Evolutionary conservation across 2,329 filamentous ascomycete species (phyloP).

Genomic region (Metarhizium brunneum): DNA sequence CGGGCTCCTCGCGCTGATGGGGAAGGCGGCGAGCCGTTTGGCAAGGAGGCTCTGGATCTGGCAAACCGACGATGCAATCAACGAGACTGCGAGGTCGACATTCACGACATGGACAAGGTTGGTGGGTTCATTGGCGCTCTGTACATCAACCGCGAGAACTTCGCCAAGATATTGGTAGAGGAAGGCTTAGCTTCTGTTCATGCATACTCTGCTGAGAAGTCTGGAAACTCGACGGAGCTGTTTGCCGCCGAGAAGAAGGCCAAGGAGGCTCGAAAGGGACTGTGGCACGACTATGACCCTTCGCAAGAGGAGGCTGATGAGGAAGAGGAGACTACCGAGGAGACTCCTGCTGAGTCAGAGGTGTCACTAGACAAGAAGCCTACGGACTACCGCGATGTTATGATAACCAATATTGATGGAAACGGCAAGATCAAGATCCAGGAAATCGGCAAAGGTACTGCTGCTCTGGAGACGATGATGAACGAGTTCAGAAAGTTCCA

Average conservation of each 20-base stretch:
- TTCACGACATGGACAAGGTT: constrained; percentile 90
- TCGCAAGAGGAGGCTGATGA: constrained; percentile 65
- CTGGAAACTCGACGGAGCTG: constrained; percentile 79
- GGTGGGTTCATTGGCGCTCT: constrained; percentile 95
- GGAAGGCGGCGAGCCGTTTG: constrained; percentile 82
- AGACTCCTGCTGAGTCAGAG: constrained; percentile 37
- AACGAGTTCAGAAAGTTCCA: constrained; percentile 87
- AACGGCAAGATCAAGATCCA: constrained; percentile 83
- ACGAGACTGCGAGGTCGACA: constrained; percentile 90
- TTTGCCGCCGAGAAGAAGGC: constrained; percentile 80
- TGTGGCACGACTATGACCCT: constrained; percentile 94
- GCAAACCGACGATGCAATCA: constrained; percentile 84
- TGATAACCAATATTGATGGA: constrained; percentile 82
- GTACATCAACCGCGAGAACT: constrained; percentile 90
- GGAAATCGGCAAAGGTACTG: constrained; percentile 77
- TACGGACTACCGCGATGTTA: constrained; percentile 82
- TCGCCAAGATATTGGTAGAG: constrained; percentile 86
- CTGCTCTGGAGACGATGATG: constrained; percentile 81
- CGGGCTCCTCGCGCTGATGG: constrained; percentile 69
- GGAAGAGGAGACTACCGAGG: constrained; percentile 40
- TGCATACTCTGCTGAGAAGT: constrained; percentile 91
- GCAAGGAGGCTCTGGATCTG: constrained; percentile 87
- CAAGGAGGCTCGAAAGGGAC: constrained; percentile 76
- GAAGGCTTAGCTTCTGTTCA: constrained; percentile 91
- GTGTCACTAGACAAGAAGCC: constrained; percentile 56